Conservation (phyloP, 192 early-diverging fungal genomes). For the Chytriomyces confervae region DNA sequence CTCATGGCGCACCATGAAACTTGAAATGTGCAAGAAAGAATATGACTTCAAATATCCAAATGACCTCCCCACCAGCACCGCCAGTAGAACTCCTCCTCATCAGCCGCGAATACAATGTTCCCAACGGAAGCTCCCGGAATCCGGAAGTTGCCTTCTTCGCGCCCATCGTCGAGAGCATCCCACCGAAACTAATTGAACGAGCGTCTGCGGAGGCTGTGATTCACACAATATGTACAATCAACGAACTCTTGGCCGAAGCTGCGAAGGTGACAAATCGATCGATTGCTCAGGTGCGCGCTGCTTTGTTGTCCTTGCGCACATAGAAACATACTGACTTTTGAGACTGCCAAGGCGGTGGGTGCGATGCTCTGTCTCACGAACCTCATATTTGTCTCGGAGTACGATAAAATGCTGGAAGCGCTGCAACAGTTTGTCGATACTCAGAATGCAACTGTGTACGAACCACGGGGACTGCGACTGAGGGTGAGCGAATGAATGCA, state of each 20-base stretch:
- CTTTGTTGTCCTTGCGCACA: too few species aligned
- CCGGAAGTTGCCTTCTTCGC: constrained; percentile 2
- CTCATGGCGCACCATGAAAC: neutral
- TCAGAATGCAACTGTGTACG: neutral
- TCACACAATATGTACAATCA: neutral
- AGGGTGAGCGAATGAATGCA: neutral
- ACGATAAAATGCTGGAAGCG: neutral
- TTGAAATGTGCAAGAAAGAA: neutral
- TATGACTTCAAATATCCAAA: neutral
- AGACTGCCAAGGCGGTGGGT: too few species aligned
- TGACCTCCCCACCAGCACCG: neutral
- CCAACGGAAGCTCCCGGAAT: neutral
- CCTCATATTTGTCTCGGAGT: too few species aligned
- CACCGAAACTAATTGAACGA: neutral
- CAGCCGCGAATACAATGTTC: neutral
- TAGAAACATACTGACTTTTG: too few species aligned
- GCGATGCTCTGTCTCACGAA: too few species aligned
- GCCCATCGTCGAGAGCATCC: neutral
- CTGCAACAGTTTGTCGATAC: neutral
- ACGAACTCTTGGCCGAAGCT: neutral
- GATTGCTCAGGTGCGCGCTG: neutral
- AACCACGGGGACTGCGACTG: neutral
- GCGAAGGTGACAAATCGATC: neutral
- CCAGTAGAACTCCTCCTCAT: neutral
- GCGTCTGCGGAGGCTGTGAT: neutral